Percentiles rank a stretch among this genome's conserved stretches.
phyloP scores from a whole-genome alignment of 306 rosid species.

The Alnus rubra region DNA sequence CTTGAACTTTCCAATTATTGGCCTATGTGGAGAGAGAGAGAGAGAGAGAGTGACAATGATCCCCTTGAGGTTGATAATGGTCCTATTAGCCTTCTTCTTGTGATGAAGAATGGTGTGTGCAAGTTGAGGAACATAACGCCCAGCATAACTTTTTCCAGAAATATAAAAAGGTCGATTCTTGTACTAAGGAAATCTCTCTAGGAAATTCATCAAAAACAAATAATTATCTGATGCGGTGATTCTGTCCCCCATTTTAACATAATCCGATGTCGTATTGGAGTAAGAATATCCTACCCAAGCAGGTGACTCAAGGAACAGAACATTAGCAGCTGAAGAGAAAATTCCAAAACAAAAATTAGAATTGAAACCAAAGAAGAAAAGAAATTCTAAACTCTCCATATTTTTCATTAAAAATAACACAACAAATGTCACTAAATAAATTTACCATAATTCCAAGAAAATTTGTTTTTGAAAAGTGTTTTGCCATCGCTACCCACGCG shows the following conservation, averaged over 20 bases:
- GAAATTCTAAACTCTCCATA: background rate
- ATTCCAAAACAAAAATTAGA: background rate
- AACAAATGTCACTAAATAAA: too few relatives aligned
- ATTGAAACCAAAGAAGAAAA: background rate
- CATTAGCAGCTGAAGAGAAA: conserved; percentile 69
- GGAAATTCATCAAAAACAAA: conserved; percentile 72
- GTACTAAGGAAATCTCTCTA: conserved; percentile 83
- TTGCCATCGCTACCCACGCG: conserved; percentile 88
- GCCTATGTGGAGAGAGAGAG: background rate
- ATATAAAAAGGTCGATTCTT: conserved; percentile 68
- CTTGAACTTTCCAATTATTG: background rate
- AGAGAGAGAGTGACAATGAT: too few relatives aligned
- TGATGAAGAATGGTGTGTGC: conserved; percentile 76
- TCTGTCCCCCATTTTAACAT: conserved; percentile 53
- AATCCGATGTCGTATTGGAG: conserved; percentile 76
- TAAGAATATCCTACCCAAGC: conserved; percentile 94
- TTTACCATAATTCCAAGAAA: conserved; percentile 78
- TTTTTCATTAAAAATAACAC: too few relatives aligned
- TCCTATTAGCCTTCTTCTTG: conserved; percentile 46
- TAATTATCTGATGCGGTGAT: conserved; percentile 71
- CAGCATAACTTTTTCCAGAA: conserved; percentile 93
- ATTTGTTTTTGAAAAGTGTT: conserved; percentile 61
- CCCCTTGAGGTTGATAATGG: conserved; percentile 80
- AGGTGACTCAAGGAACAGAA: conserved; percentile 84
- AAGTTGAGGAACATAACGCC: conserved; percentile 92